These are phyloP conservation scores for Tetraselmis striata DNA, from an alignment of 139 green algal species.

Conservation along the genomic window DNA sequence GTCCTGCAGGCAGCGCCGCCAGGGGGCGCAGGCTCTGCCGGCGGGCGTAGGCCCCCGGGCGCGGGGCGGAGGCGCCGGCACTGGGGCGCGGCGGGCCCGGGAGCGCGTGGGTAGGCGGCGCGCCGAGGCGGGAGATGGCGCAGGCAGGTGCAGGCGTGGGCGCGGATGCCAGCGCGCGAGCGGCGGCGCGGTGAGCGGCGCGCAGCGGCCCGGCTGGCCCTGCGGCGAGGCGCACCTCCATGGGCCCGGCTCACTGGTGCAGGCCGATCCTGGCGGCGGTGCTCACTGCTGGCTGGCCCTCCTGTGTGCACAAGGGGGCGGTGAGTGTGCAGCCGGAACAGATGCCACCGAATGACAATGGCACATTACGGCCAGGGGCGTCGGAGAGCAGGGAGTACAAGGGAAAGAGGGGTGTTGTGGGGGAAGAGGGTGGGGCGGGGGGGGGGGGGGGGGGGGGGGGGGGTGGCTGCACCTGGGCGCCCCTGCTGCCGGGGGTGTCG, in stretches of 20 bases:
- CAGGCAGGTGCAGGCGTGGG: not conserved
- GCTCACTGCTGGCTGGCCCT: constrained; percentile 17
- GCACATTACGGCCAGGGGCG: no score
- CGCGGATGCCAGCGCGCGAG: not conserved
- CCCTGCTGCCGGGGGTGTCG: not conserved
- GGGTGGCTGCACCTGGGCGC: not conserved
- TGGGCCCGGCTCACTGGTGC: constrained; percentile 8
- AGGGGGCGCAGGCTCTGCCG: not conserved
- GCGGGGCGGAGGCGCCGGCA: no score
- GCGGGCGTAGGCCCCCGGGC: not conserved
- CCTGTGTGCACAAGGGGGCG: not conserved
- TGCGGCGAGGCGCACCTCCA: constrained; percentile 1
- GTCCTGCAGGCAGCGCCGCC: not conserved
- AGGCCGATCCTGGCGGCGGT: constrained; percentile 22
- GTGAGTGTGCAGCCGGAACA: constrained; percentile 5
- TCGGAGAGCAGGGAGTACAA: not conserved
- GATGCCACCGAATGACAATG: no score
- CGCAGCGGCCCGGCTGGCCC: not conserved
- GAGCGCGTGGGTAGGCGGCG: no score
- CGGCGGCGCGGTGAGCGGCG: no score
- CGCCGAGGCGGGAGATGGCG: not conserved
- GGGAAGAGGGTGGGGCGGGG: not conserved
- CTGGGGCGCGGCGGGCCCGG: no score
- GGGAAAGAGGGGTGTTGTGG: not conserved
- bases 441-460: no score